phyloP scores from a whole-genome alignment of 2,329 filamentous ascomycete genomes.

The Seiridium unicorne region DNA sequence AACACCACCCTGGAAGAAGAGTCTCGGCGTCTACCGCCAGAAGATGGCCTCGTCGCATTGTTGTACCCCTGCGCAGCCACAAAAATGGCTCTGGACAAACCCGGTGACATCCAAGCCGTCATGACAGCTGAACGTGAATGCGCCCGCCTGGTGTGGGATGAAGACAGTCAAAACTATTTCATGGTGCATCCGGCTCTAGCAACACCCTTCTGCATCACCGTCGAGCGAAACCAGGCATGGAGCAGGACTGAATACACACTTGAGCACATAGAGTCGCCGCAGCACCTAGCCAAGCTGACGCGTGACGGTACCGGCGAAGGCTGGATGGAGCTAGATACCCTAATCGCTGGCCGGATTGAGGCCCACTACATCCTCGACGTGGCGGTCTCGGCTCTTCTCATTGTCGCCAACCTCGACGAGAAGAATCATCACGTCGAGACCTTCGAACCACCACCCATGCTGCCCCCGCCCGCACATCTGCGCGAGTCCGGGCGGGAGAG shows the following conservation, averaged over 20 bases:
- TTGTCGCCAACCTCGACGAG: constrained; percentile 58
- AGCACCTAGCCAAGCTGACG: constrained; percentile 59
- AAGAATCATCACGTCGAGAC: constrained; percentile 48
- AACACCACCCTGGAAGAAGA: constrained; percentile 57
- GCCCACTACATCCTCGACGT: constrained; percentile 63
- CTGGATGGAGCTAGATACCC: constrained; percentile 61
- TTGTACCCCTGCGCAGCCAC: constrained; percentile 67
- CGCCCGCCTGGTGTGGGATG: constrained; percentile 70
- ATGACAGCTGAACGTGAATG: constrained; percentile 67
- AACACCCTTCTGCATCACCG: constrained; percentile 60
- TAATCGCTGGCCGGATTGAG: constrained; percentile 57
- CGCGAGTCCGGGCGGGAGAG: constrained; percentile 16
- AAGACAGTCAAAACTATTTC: constrained; percentile 57
- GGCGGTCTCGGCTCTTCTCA: constrained; percentile 56
- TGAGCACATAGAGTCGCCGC: constrained; percentile 62
- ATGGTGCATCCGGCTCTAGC: constrained; percentile 63
- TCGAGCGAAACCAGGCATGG: constrained; percentile 58
- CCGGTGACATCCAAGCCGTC: constrained; percentile 58
- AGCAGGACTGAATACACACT: constrained; percentile 62
- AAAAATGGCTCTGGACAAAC: constrained; percentile 58
- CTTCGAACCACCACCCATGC: constrained; percentile 58
- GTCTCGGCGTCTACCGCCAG: constrained; percentile 49
- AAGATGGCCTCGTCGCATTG: constrained; percentile 64
- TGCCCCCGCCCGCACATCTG: constrained; percentile 21
- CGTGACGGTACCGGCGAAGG: constrained; percentile 59